These are phyloP conservation scores for Apostasia shenzhenica DNA, from an alignment of 106 monocot species.

Conservation along the genomic window DNA sequence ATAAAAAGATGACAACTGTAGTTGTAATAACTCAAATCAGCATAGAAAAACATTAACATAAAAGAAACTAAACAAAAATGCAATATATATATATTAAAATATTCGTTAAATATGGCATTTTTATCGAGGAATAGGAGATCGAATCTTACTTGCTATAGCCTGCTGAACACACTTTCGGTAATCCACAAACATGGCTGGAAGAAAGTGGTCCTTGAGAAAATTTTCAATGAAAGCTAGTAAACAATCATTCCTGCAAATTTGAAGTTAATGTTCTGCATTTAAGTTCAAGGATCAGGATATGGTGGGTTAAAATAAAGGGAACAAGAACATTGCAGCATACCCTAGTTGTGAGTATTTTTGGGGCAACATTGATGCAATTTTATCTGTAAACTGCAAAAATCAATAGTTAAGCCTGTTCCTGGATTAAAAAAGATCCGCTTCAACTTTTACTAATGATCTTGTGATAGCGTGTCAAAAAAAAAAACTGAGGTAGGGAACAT, in stretches of 20 bases:
- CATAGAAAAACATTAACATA: not conserved
- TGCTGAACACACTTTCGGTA: conserved; percentile 97
- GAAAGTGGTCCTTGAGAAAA: conserved; percentile 94
- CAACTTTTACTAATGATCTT: not conserved
- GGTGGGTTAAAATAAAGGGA: not conserved
- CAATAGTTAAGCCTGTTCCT: not conserved
- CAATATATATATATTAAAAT: not conserved
- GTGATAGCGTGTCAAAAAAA: not conserved
- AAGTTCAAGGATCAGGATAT: not conserved
- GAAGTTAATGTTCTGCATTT: not conserved
- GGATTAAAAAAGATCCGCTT: not conserved
- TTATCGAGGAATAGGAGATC: not conserved
- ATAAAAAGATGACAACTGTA: too few species aligned
- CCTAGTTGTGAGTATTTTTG: conserved; percentile 84
- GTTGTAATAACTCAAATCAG: not conserved
- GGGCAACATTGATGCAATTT: conserved; percentile 76
- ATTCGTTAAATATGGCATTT: too few species aligned
- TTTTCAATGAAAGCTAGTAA: conserved; percentile 85
- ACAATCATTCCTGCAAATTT: conserved; percentile 76
- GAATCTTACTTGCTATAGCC: conserved; percentile 81
- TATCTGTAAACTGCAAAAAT: conserved; percentile 76
- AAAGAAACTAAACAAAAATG: not conserved
- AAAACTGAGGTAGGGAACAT: not conserved
- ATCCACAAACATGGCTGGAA: conserved; percentile 96
- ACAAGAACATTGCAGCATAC: conserved; percentile 30